A percentile compares a stretch with the other conserved stretches of the same genome.
These are phyloP conservation scores for Gorgonomyces haynaldii DNA, from an alignment of 192 early-diverging fungal genomes.

Conservation along the genomic window DNA sequence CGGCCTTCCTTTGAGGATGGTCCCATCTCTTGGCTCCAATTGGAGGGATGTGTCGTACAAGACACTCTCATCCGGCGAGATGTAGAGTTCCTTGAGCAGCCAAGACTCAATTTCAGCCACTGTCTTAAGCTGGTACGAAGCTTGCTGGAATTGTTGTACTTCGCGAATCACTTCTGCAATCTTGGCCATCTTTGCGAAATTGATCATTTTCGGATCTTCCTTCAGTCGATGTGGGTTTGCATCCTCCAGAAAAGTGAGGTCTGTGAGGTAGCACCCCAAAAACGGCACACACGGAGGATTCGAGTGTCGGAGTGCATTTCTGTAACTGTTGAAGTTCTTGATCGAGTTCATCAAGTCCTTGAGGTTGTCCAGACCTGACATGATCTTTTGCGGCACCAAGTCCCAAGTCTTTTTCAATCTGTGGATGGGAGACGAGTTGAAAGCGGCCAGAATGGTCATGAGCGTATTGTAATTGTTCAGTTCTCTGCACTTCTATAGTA, in stretches of 20 bases:
- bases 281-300: conserved; percentile 61
- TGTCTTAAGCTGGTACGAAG: conserved; percentile 59
- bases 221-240: conserved; percentile 36
- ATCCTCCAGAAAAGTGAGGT: conserved; percentile 85
- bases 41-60: too few relatives aligned
- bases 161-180: conserved; percentile 79
- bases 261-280: conserved; percentile 73
- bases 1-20: too few relatives aligned
- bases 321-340: conserved; percentile 74
- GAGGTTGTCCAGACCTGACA: conserved; percentile 35
- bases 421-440: conserved; percentile 79
- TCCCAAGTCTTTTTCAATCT: conserved; percentile 90
- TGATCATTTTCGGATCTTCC: conserved; percentile 57
- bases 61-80: too few relatives aligned
- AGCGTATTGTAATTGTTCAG: conserved; percentile 94
- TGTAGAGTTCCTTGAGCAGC: conserved; percentile 10
- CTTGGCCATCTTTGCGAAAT: conserved; percentile 80
- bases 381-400: conserved; percentile 9
- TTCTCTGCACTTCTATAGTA: conserved; percentile 51
- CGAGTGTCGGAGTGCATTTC: conserved; percentile 65
- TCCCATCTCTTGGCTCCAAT: too few relatives aligned
- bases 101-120: conserved; percentile 76
- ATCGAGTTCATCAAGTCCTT: conserved; percentile 64
- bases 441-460: conserved; percentile 79
- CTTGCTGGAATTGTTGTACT: conserved; percentile 79